Conservation (phyloP, 257 asterid genomes). For the Nicotiana sylvestris region DNA sequence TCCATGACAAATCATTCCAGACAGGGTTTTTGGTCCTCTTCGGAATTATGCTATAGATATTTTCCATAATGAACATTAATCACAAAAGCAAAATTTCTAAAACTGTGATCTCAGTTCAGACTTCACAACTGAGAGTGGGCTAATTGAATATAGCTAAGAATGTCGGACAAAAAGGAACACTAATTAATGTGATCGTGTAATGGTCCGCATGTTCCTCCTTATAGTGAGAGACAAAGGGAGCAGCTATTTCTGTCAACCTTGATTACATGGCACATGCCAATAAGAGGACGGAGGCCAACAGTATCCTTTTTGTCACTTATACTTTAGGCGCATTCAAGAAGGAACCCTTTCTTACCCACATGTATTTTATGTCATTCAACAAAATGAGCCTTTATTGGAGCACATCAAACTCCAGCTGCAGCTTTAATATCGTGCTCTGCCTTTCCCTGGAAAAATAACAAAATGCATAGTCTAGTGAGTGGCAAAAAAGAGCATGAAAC, state of each 20-base stretch:
- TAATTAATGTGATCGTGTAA: neutral
- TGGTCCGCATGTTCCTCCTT: neutral
- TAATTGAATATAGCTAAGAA: neutral
- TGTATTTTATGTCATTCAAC: neutral
- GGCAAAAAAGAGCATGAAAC: neutral
- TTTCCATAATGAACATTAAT: neutral
- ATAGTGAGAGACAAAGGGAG: neutral
- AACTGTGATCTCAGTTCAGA: neutral
- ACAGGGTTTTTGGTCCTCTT: neutral
- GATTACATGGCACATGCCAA: neutral
- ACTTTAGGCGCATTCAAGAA: neutral
- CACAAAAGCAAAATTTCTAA: neutral
- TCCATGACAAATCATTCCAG: too few species aligned
- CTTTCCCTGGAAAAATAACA: conserved; percentile 39
- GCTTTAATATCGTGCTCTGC: conserved; percentile 49
- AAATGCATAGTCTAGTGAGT: neutral
- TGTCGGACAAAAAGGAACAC: neutral
- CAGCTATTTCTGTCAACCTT: neutral
- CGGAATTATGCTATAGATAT: neutral
- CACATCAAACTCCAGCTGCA: conserved; percentile 51
- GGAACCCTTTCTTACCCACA: conserved; percentile 22
- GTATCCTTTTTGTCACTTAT: too few species aligned
- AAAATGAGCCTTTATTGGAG: conserved; percentile 1
- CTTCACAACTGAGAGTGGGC: conserved; percentile 4
- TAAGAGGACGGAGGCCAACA: neutral